A percentile compares a stretch with the other conserved stretches of the same genome.
These are phyloP conservation scores for Phlyctochytrium planicorne DNA, from an alignment of 192 early-diverging fungal genomes.

Conservation along the genomic window DNA sequence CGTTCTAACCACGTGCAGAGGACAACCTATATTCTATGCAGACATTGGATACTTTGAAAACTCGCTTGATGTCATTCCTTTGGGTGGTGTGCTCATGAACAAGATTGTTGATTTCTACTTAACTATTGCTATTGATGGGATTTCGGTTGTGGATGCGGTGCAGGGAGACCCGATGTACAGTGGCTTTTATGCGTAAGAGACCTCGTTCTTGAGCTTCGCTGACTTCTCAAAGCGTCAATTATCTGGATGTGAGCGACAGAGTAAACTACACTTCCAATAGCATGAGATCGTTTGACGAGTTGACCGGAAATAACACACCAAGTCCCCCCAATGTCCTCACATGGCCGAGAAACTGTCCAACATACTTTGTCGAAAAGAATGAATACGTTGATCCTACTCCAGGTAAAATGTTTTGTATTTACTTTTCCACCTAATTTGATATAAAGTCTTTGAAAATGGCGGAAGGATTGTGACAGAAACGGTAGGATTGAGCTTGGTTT, in stretches of 20 bases:
- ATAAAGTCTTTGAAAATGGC: too few relatives aligned
- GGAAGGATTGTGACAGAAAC: too few relatives aligned
- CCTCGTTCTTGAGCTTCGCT: neutral
- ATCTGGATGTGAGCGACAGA: neutral
- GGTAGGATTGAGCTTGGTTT: too few relatives aligned
- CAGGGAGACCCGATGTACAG: neutral
- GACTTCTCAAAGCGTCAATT: neutral
- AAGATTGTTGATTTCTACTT: neutral
- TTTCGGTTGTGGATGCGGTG: neutral
- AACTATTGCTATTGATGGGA: neutral
- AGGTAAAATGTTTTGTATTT: too few relatives aligned
- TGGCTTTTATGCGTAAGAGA: neutral
- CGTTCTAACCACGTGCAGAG: too few relatives aligned
- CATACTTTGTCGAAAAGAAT: too few relatives aligned
- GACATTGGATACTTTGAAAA: conserved; percentile 5
- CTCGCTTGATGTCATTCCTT: neutral
- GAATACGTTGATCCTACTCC: too few relatives aligned
- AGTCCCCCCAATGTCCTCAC: neutral
- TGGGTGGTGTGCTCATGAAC: neutral
- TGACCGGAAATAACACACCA: neutral
- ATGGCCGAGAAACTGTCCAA: neutral
- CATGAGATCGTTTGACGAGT: neutral
- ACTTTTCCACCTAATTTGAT: too few relatives aligned
- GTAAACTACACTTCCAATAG: neutral
- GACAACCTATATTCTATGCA: neutral